These are phyloP conservation scores for Hysterium pulicare DNA, from an alignment of 2,329 filamentous ascomycete genomes.

Conservation along the genomic window DNA sequence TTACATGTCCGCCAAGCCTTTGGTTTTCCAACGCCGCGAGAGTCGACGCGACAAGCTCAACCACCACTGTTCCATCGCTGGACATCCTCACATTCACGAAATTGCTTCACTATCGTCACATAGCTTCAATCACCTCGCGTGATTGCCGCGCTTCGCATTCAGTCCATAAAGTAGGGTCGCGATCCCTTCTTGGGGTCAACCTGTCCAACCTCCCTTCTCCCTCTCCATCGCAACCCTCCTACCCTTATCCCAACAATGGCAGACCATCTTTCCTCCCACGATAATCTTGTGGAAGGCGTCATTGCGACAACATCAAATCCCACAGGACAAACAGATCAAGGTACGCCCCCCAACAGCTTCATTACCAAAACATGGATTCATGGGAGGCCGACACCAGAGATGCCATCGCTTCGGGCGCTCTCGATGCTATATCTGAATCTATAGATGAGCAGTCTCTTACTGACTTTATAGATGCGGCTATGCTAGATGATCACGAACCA, in stretches of 20 bases:
- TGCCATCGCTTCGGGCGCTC: not conserved
- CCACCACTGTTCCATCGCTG: not conserved
- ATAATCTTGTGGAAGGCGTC: too few species aligned
- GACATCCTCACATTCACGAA: not conserved
- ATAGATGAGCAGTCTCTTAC: not conserved
- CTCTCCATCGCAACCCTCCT: constrained; percentile 19
- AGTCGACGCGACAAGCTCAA: constrained; percentile 3
- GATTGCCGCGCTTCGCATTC: not conserved
- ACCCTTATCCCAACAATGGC: too few species aligned
- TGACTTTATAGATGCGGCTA: constrained; percentile 56
- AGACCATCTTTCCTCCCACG: too few species aligned
- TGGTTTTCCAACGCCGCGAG: constrained; percentile 1
- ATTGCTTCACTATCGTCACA: not conserved
- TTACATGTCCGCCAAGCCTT: not conserved
- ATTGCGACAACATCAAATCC: too few species aligned
- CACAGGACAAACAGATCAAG: constrained; percentile 22
- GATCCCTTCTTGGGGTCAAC: too few species aligned
- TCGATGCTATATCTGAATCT: not conserved
- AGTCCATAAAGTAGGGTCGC: not conserved
- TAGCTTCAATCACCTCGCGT: not conserved
- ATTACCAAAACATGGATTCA: not conserved
- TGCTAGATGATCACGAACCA: constrained; percentile 42
- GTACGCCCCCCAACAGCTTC: constrained; percentile 18
- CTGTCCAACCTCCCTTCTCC: too few species aligned
- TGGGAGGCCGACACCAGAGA: not conserved